A percentile compares a stretch with the other conserved stretches of the same genome.
Evolutionary conservation across 1,139 yeast species (phyloP).

Genomic region (Scheffersomyces illinoinensis): DNA sequence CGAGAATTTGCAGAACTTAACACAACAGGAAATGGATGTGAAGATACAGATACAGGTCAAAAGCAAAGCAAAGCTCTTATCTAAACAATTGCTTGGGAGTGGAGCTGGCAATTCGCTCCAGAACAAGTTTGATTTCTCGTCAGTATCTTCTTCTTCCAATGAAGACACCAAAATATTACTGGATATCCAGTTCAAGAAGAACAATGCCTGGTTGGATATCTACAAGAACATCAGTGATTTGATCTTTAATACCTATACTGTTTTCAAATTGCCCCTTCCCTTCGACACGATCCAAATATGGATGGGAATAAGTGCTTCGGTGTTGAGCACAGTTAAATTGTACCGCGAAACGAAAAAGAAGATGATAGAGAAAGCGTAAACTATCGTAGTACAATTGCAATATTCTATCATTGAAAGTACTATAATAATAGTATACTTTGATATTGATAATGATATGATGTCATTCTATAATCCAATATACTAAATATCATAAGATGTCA

Average conservation of each 20-base stretch:
- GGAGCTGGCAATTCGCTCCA: not conserved
- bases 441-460: not conserved
- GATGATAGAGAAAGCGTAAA: slow-evolving; percentile 17
- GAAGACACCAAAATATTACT: slow-evolving; percentile 28
- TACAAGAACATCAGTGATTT: slow-evolving; percentile 44
- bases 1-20: slow-evolving; percentile 15
- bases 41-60: slow-evolving; percentile 26
- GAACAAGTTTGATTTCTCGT: not conserved
- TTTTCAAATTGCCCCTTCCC: slow-evolving; percentile 41
- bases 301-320: slow-evolving; percentile 49
- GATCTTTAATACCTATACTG: slow-evolving; percentile 45
- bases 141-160: slow-evolving; percentile 9
- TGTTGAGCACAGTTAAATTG: slow-evolving; percentile 40
- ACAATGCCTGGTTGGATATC: slow-evolving; percentile 42
- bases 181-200: slow-evolving; percentile 39
- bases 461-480: too few relatives aligned
- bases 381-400: not conserved
- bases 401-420: not conserved
- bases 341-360: slow-evolving; percentile 41
- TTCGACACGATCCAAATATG: slow-evolving; percentile 48
- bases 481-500: not conserved
- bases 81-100: slow-evolving; percentile 36
- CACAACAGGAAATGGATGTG: slow-evolving; percentile 25
- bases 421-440: not conserved
- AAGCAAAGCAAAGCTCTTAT: slow-evolving; percentile 35